phyloP scores from a whole-genome alignment of 176 grass and related monocot species.

The Aegilops longissima region DNA sequence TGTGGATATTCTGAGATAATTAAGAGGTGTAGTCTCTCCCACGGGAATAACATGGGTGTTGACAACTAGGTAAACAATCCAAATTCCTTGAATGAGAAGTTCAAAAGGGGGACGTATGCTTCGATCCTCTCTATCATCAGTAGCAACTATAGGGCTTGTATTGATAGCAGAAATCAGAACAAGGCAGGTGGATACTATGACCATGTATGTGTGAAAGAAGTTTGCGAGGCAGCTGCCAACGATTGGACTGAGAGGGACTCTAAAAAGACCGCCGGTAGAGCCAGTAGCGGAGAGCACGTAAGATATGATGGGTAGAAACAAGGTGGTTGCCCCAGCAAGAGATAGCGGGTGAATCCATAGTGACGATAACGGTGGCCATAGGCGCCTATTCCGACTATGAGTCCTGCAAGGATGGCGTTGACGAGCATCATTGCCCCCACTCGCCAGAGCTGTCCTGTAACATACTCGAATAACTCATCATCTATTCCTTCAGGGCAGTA shows the following conservation, averaged over 20 bases:
- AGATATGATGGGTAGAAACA: neutral
- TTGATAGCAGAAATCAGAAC: neutral
- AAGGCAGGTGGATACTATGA: neutral
- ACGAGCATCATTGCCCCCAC: fast-evolving
- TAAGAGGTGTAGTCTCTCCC: too few species aligned
- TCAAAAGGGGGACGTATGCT: neutral
- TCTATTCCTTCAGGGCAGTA: too few species aligned
- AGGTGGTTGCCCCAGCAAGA: neutral
- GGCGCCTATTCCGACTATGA: neutral
- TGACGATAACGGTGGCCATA: neutral
- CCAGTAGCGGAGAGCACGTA: neutral
- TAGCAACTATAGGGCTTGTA: neutral
- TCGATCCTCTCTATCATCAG: neutral
- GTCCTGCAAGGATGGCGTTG: neutral
- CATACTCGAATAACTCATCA: too few species aligned
- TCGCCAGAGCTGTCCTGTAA: too few species aligned
- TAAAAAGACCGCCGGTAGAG: fast-evolving
- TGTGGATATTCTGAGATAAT: neutral
- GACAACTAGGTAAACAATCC: neutral
- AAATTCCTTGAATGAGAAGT: neutral
- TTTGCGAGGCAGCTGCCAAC: fast-evolving
- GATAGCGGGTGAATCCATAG: neutral
- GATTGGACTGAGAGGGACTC: neutral
- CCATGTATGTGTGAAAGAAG: neutral
- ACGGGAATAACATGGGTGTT: neutral